Base-by-base conservation (phyloP, 768 basidiomycete genomes). In the Aureoboletus auriporus region DNA sequence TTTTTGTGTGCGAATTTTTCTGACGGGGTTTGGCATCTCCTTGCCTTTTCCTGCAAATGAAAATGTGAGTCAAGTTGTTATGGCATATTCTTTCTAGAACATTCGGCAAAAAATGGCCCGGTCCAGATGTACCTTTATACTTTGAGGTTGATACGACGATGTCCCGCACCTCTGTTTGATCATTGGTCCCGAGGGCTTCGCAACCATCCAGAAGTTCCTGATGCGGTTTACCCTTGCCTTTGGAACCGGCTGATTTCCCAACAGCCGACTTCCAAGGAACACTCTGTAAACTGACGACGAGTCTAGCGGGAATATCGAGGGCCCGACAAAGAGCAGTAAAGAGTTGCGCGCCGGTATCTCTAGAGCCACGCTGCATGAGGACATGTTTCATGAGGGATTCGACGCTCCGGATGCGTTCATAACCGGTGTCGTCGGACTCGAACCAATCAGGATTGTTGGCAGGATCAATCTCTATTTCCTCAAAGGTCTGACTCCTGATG, bases 331-430 rank as follows among this genome's bases (percentile, higher is more conserved):
- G 72, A 1, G 90, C 83, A 5, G 93, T 94, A 64, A 97, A 98
- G 4, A 98, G 76, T 57, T 95, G 92, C 1, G 92, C 87, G 49
- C 87, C 88, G 34, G 81, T 80, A 64, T 99, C 96, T 51, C 89
- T 76, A 20, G 84, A 87, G 7, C 94, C 96, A 50, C 69, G 75
- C 46, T 76, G 78, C 76, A 86, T 83, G 16, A 97, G 69, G 1
- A 84, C 86, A 62, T 94, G 92, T 63, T 96, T 97, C 89, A 94
- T 93, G 34, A 97, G 74, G 54, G 90, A 93, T 62, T 94, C 93
- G 12, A 76, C 72, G 43, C 83, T 84, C 39, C 84, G 76, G 27
- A 96, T 79, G 3, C 73, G 61, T 66, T 95, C 94, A 33, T 76
- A 75, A 9, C 81, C 82, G 29, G 62, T 60, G 30, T 66, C 62